Evolutionary conservation across 139 green algal species (phyloP).

Genomic region (Nannochloris sp.): DNA sequence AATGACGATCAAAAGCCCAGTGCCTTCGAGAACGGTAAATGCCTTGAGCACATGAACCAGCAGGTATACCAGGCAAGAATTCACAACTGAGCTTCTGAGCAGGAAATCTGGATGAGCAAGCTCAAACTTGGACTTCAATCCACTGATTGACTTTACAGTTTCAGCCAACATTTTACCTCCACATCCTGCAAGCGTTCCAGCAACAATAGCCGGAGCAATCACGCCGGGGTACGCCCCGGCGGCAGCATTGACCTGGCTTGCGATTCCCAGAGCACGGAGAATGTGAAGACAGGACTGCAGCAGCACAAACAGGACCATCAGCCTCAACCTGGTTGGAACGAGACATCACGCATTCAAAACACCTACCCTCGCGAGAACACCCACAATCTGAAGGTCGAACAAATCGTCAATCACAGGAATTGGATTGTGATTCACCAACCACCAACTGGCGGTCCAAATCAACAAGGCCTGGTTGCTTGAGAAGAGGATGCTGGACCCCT

Average conservation of each 20-base stretch:
- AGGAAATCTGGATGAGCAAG: neutral
- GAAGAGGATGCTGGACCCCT: constrained; percentile 3
- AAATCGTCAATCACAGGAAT: neutral
- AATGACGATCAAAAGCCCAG: constrained; percentile 2
- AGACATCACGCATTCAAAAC: neutral
- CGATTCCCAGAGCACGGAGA: neutral
- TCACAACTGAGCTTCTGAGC: neutral
- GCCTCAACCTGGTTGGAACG: too few species aligned
- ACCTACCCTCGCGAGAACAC: neutral
- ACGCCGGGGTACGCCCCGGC: constrained; percentile 2
- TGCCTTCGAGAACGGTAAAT: constrained; percentile 1
- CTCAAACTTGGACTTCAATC: constrained; percentile 1
- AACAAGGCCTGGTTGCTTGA: constrained; percentile 3
- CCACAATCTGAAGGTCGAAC: neutral
- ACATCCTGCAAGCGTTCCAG: constrained; percentile 1
- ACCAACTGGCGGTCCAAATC: constrained; percentile 6
- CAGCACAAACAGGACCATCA: neutral
- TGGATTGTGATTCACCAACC: constrained; percentile 8
- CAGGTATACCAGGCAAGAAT: neutral
- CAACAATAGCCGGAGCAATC: constrained; percentile 2
- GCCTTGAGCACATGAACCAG: neutral
- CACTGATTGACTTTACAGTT: neutral
- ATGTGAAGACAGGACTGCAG: constrained; percentile 6
- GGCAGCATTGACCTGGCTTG: constrained; percentile 3
- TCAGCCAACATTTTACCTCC: constrained; percentile 11